Percentiles rank a stretch among this genome's conserved stretches.
These are phyloP conservation scores for Pseudopyricularia javanii DNA, from an alignment of 2,329 filamentous ascomycete genomes.

Conservation along the genomic window DNA sequence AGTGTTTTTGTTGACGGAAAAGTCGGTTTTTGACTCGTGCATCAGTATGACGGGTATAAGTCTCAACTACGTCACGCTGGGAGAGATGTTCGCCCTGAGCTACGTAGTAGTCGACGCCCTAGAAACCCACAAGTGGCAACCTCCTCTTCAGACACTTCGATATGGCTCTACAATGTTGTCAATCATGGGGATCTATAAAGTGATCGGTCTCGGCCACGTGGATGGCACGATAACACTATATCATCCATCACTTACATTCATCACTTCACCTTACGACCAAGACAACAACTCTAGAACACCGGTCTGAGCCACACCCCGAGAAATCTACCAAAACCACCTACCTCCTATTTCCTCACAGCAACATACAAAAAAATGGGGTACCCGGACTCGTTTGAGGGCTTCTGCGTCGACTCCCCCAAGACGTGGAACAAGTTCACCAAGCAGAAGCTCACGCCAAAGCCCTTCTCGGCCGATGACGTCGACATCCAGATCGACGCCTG, in stretches of 20 bases:
- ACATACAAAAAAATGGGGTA: slow-evolving; percentile 31
- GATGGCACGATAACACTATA: no score
- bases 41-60: not conserved
- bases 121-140: not conserved
- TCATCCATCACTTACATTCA: no score
- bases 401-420: slow-evolving; percentile 27
- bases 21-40: not conserved
- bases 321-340: no score
- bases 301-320: no score
- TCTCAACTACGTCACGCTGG: not conserved
- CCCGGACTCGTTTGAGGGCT: slow-evolving; percentile 29
- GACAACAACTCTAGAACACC: no score
- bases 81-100: not conserved
- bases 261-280: no score
- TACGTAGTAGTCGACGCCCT: no score
- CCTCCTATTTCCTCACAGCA: no score
- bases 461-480: slow-evolving; percentile 56
- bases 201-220: no score
- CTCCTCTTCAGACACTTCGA: no score
- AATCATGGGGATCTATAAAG: no score
- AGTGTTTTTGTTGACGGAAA: no score
- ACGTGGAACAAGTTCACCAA: slow-evolving; percentile 28
- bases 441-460: slow-evolving; percentile 5
- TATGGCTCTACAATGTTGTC: not conserved
- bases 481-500: slow-evolving; percentile 61